phyloP scores from a whole-genome alignment of 352 stramenopile genomes.

The Achlya hypogyna region DNA sequence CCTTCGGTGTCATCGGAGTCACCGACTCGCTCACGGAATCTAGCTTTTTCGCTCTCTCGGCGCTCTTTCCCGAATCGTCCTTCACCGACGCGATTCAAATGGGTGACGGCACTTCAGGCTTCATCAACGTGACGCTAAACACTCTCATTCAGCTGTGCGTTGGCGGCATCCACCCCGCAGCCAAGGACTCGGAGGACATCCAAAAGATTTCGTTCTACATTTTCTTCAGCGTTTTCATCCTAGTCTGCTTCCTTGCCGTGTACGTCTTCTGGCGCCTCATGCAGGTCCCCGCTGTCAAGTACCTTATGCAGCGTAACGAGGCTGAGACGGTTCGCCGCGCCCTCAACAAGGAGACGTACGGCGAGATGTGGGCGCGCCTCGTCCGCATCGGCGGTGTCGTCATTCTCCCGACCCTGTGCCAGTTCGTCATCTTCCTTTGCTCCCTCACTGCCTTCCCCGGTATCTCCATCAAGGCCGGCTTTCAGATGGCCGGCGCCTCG shows the following conservation, averaged over 20 bases:
- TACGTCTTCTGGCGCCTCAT: slow-evolving; percentile 33
- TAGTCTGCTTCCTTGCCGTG: slow-evolving; percentile 37
- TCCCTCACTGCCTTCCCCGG: slow-evolving; percentile 39
- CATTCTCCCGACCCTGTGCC: slow-evolving; percentile 32
- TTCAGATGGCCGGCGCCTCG: slow-evolving; percentile 17
- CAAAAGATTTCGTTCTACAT: too few species aligned
- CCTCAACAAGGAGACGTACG: slow-evolving; percentile 23
- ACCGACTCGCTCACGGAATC: slow-evolving; percentile 45
- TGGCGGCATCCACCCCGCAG: slow-evolving; percentile 35
- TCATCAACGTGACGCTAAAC: slow-evolving; percentile 46
- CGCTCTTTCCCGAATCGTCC: slow-evolving; percentile 45
- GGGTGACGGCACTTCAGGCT: slow-evolving; percentile 35
- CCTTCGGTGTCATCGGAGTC: slow-evolving; percentile 39
- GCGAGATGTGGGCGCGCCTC: slow-evolving; percentile 27
- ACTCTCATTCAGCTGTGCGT: too few species aligned
- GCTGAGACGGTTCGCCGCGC: slow-evolving; percentile 23
- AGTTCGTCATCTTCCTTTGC: slow-evolving; percentile 50
- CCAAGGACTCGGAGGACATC: slow-evolving; percentile 24
- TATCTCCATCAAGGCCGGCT: slow-evolving; percentile 33
- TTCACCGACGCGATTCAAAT: slow-evolving; percentile 57
- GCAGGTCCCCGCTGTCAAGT: slow-evolving; percentile 34
- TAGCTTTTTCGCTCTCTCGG: slow-evolving; percentile 45
- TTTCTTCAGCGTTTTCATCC: slow-evolving; percentile 43
- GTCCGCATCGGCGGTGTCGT: slow-evolving; percentile 40
- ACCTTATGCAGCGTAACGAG: slow-evolving; percentile 40